Evolutionary conservation across 164 flowering plant genomes (phyloP), one percentile per base, ranked within the genome.

Genomic region (Nelumbo lutea): DNA sequence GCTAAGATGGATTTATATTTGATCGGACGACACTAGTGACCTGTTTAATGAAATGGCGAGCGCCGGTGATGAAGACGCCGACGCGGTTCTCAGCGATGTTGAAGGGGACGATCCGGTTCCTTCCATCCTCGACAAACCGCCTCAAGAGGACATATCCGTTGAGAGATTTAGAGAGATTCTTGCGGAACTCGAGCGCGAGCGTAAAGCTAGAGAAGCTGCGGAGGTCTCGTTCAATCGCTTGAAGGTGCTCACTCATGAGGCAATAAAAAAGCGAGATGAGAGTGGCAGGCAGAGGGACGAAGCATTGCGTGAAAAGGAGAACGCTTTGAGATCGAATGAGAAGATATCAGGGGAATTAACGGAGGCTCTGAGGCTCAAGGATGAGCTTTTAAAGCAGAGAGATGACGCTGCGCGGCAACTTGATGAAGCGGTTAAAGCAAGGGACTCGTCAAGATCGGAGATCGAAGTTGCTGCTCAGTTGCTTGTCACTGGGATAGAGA

Each of bases 261-360:
- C 95, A 5, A 87, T 94, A n/a, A 87, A 79, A 88, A 88, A 87
- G 84, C 82, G 96, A 8, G 97, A 94, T 57, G 98, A 94, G 82
- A 68, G 70, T 41, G 59, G 67, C n/a, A 75, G 87, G 68, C 85
- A 69, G 3, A 74, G 86, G 45, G 95, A 91, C 4, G 97, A 90
- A 42, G 89, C 87, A 10, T 9, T 87, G 67, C 74, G 84, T 1
- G 93, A 87, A 50, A 89, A 82, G 68, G 95, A 89, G 43, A 89
- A 89, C 61, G 78, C 71, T 51, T 42, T 77, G 76, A 77, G 46
- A 70, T 72, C 47, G 41, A 77, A 75, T 62, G 90, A 87, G 70
- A 79, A 51, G 72, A 45, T 83, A 4, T 65, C 72, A 0, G 72
- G 51, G 47, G 90, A 90, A 64, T 62, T 89, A 70, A 79, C 71